Base-by-base conservation (phyloP, 1,139 yeast species). In the Suhomyces wounanorum region DNA sequence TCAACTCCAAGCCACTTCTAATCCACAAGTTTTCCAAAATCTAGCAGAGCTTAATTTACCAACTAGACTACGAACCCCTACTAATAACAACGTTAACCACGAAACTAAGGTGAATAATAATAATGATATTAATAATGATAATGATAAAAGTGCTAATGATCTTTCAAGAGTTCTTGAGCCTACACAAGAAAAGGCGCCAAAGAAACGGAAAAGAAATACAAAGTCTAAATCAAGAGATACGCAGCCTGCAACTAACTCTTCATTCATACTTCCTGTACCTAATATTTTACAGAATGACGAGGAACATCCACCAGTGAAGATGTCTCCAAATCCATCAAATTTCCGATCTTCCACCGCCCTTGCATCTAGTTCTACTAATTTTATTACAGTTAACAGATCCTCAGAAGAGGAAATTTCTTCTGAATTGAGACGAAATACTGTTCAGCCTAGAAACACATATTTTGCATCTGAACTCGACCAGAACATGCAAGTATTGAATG, bases 261-360 rank as follows among this genome's bases (percentile, higher is more conserved):
- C 59, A 2, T 60, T 60, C 40, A 59, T 58, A 17, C 58, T 58
- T 44, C 65, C 65, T 10, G 54, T 59, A 45, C 64, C 64, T n/a
- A 60, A 52, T 18, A 48, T 61, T 43, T 43, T 52, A 8, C 23
- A 54, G 1, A 52, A 46, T 28, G 56, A 52, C 3, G 52, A 50
- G 9, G 53, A 50, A 10, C 44, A 36, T 9, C 16, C 47, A 13
- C 30, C 31, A 6, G 45, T 31, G 40, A 36, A 41, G 14, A 43
- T 42, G 44, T 9, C 46, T 7, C 25, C 26, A 13, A 35, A 35
- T 30, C 35, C 37, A 17, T 10, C 40, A 18, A 51, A 51, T 25
- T 51, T 30, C 28, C 18, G 49, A 6, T 33, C 51, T 1, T n/a
- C 51, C 2, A 48, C 47, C 1, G 38, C 48, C 1, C 41, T 49